Conservation (phyloP, 192 early-diverging fungal species). For the Rhizophagus sp. region DNA sequence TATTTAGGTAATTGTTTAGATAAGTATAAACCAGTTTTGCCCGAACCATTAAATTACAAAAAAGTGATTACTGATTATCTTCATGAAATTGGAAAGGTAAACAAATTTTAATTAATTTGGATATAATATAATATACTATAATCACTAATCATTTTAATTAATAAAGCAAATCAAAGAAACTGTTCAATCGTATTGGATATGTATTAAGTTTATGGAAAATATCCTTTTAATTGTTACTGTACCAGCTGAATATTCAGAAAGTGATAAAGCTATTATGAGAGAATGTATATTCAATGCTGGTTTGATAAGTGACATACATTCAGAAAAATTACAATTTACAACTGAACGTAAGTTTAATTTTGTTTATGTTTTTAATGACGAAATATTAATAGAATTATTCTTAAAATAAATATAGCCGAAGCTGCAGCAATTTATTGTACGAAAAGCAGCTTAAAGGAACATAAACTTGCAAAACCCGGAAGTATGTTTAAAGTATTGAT, state of each 20-base stretch:
- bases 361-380: no score
- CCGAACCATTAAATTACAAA: conserved; percentile 26
- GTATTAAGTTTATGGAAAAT: background rate
- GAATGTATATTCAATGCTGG: background rate
- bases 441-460: background rate
- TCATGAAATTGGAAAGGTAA: background rate
- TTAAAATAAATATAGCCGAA: background rate
- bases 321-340: no score
- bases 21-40: background rate
- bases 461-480: background rate
- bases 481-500: background rate
- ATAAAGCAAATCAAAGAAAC: conserved; percentile 6
- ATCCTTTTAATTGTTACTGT: background rate
- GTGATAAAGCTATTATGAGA: background rate
- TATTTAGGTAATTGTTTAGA: background rate
- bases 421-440: conserved; percentile 9
- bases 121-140: background rate
- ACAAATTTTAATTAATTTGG: no score
- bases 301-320: background rate
- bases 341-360: no score
- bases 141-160: background rate
- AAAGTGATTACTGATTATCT: background rate
- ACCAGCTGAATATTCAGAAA: background rate
- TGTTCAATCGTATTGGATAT: background rate
- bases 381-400: no score